Base-by-base conservation (phyloP, 768 basidiomycete genomes). In the Pulveroboletus ravenelii region DNA sequence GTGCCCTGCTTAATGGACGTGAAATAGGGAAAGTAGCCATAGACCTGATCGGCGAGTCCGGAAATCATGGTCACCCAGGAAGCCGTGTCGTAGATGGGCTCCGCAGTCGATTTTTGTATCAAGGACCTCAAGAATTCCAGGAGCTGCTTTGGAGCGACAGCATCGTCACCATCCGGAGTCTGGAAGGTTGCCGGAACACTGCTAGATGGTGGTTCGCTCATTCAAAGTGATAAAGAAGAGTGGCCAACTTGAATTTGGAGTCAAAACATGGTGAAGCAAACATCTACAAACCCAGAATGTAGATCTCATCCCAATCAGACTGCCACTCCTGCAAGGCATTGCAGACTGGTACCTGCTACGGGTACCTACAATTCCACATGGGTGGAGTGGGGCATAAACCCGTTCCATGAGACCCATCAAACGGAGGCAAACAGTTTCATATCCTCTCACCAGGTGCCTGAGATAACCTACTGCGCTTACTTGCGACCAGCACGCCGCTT, bases 401-500 rank as follows among this genome's bases (percentile, higher is more conserved):
- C 25, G 5, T 5, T 27, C 25, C 25, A 27, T 6, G 25, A 27
- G 5, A 27, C 25, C 25, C 25, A 27, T 27, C 25, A 27, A 27
- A 5, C 25, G 6, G 25, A 27, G 6, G 25, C 25, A 27, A 27
- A 27, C 25, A 27, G 25, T 27, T 27, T 27, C 25, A 27, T 6
- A 27, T 27, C 25, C 25, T 27, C 23, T 5, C 23, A 23, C 23
- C 23, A n/a, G n/a, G n/a, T n/a, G n/a, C n/a, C n/a, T n/a, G n/a
- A n/a, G n/a, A n/a, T n/a, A n/a, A n/a, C n/a, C n/a, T n/a, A 23
- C 20, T 23, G 20, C 20, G 4, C 20, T 4, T 74, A 89, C 68
- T 85, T 89, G 60, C 83, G 79, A 44, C 90, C 90, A 35, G 88
- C 77, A 55, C 89, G 74, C 62, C 78, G 79, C 70, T 89, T 92